phyloP scores from a whole-genome alignment of 768 basidiomycete species.

The Auricularia heimuer region DNA sequence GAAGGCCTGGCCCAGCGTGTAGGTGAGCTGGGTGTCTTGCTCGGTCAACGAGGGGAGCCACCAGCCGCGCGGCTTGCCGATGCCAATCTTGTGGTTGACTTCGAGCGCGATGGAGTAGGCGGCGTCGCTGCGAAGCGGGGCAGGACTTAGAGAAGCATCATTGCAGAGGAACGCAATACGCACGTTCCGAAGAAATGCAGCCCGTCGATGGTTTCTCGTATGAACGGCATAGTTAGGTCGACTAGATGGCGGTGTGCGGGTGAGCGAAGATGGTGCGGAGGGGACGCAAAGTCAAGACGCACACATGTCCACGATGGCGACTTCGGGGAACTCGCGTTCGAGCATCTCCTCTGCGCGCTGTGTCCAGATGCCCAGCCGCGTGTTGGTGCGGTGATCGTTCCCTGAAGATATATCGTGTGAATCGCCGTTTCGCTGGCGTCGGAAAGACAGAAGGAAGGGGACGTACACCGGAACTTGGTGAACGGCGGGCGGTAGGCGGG shows the following conservation, averaged over 20 bases:
- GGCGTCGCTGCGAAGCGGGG: neutral
- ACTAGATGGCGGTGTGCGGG: no score
- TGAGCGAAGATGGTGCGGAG: no score
- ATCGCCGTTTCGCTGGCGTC: no score
- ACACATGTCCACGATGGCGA: neutral
- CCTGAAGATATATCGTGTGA: neutral
- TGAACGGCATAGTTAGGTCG: neutral
- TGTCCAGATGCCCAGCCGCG: neutral
- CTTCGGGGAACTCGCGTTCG: neutral
- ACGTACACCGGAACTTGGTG: neutral
- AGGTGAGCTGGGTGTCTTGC: neutral
- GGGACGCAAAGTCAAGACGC: no score
- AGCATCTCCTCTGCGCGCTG: neutral
- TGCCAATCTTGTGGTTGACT: neutral
- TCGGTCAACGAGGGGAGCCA: neutral
- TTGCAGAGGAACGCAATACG: neutral
- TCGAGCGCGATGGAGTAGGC: neutral
- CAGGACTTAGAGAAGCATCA: neutral
- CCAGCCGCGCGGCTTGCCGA: neutral
- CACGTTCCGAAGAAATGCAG: neutral
- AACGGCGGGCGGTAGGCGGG: neutral
- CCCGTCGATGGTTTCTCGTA: neutral
- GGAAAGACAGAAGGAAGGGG: neutral
- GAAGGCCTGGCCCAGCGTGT: neutral
- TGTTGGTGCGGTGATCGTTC: slow-evolving; percentile 1